These are phyloP conservation scores for Sanguinoderma infundibulare DNA, from an alignment of 1,284 basidiomycete genomes.

Conservation along the genomic window DNA sequence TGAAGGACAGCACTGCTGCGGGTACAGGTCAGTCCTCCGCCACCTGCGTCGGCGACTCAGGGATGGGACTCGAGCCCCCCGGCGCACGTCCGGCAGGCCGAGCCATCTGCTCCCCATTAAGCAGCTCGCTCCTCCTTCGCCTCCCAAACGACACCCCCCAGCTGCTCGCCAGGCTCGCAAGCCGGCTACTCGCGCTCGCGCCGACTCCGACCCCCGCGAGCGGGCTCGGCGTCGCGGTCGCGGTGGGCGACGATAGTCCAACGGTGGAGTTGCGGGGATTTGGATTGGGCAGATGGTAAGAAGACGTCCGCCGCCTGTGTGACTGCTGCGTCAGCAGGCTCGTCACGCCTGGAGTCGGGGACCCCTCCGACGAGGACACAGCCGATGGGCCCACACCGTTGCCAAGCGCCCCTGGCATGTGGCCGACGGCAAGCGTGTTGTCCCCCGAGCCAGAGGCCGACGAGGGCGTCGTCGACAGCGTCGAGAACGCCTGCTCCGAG, in stretches of 20 bases:
- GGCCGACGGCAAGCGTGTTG: conserved; percentile 5
- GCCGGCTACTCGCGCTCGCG: conserved; percentile 43
- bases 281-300: conserved; percentile 53
- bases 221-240: conserved; percentile 27
- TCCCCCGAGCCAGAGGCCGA: conserved; percentile 15
- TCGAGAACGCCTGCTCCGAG: conserved; percentile 52
- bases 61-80: conserved; percentile 22
- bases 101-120: conserved; percentile 6
- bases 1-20: background rate
- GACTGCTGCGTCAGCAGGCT: conserved; percentile 42
- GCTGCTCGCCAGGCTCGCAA: conserved; percentile 68
- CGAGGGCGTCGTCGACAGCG: conserved; percentile 26
- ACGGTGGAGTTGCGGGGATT: conserved; percentile 44
- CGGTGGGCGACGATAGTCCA: conserved; percentile 19
- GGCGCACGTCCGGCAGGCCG: conserved; percentile 8
- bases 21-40: background rate
- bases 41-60: conserved; percentile 13
- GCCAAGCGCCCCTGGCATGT: conserved; percentile 9
- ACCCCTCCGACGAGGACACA: conserved; percentile 62
- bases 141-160: conserved; percentile 68
- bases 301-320: conserved; percentile 54
- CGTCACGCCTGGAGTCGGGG: conserved; percentile 58
- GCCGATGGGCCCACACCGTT: conserved; percentile 20
- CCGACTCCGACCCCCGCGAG: conserved; percentile 16
- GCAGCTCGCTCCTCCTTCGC: conserved; percentile 45